These are phyloP conservation scores for Aspergillus phoenicis DNA, from an alignment of 2,329 filamentous ascomycete species.

Conservation along the genomic window DNA sequence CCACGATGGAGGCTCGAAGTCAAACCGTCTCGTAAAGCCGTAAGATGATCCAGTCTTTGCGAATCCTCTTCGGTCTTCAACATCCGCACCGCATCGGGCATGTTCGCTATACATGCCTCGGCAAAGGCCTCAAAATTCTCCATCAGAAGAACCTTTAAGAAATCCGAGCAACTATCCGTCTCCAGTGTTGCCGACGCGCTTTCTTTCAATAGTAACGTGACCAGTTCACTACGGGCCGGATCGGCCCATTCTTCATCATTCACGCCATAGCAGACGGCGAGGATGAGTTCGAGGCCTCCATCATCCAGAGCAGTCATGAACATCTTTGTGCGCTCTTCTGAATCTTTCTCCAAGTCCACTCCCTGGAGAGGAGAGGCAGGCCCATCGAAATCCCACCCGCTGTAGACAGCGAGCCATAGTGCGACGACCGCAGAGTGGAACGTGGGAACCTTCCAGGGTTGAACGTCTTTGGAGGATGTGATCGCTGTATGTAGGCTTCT, in stretches of 20 bases:
- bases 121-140: slow-evolving; percentile 82
- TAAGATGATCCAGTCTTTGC: slow-evolving; percentile 57
- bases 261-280: slow-evolving; percentile 80
- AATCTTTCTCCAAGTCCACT: slow-evolving; percentile 67
- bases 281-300: slow-evolving; percentile 87
- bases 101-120: slow-evolving; percentile 90
- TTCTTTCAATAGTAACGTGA: slow-evolving; percentile 80
- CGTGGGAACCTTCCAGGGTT: slow-evolving; percentile 71
- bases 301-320: slow-evolving; percentile 81
- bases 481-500: slow-evolving; percentile 70
- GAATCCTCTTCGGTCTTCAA: slow-evolving; percentile 88
- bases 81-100: slow-evolving; percentile 86
- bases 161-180: slow-evolving; percentile 66
- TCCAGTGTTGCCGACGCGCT: slow-evolving; percentile 70
- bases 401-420: slow-evolving; percentile 94
- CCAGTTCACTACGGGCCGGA: slow-evolving; percentile 77
- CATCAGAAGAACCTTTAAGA: slow-evolving; percentile 74
- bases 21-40: slow-evolving; percentile 48
- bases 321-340: slow-evolving; percentile 68
- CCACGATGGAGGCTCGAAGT: slow-evolving; percentile 44
- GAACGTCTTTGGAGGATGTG: slow-evolving; percentile 65
- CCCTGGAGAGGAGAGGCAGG: slow-evolving; percentile 61
- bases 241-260: slow-evolving; percentile 84
- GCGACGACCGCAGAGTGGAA: slow-evolving; percentile 77
- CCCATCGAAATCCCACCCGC: slow-evolving; percentile 80